These are phyloP conservation scores for Malus hybrid DNA, from an alignment of 331 rosid genomes.

Conservation along the genomic window DNA sequence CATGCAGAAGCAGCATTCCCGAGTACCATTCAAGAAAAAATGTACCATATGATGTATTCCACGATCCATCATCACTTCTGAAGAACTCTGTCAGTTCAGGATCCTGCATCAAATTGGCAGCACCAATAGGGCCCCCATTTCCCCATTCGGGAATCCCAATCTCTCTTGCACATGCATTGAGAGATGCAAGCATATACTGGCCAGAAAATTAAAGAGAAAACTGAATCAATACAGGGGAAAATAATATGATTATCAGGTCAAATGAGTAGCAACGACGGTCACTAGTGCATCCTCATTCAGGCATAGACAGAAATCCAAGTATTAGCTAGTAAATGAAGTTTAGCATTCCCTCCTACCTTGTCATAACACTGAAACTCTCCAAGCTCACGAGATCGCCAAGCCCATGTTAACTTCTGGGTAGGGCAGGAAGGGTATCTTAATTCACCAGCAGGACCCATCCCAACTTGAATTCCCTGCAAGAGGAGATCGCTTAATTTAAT, in stretches of 20 bases:
- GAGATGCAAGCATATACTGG: slow-evolving; percentile 84
- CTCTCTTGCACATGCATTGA: slow-evolving; percentile 66
- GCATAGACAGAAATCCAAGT: background rate
- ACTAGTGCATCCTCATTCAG: background rate
- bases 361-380: slow-evolving; percentile 95
- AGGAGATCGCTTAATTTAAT: slow-evolving; percentile 7
- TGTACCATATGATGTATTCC: slow-evolving; percentile 56
- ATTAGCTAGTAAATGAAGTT: slow-evolving; percentile 11
- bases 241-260: background rate
- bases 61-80: slow-evolving; percentile 45
- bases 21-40: slow-evolving; percentile 92
- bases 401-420: slow-evolving; percentile 38
- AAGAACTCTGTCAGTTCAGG: slow-evolving; percentile 42
- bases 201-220: slow-evolving; percentile 11
- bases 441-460: slow-evolving; percentile 96
- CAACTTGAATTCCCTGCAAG: slow-evolving; percentile 78
- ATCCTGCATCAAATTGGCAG: slow-evolving; percentile 51
- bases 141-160: slow-evolving; percentile 78
- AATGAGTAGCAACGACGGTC: background rate
- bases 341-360: slow-evolving; percentile 42
- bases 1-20: slow-evolving; percentile 70
- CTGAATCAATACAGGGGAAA: background rate
- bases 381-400: slow-evolving; percentile 43
- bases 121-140: slow-evolving; percentile 54
- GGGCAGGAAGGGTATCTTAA: slow-evolving; percentile 73